A percentile compares a stretch with the other conserved stretches of the same genome.
Conservation (phyloP, 768 basidiomycete genomes). For the Lactarius sp. region DNA sequence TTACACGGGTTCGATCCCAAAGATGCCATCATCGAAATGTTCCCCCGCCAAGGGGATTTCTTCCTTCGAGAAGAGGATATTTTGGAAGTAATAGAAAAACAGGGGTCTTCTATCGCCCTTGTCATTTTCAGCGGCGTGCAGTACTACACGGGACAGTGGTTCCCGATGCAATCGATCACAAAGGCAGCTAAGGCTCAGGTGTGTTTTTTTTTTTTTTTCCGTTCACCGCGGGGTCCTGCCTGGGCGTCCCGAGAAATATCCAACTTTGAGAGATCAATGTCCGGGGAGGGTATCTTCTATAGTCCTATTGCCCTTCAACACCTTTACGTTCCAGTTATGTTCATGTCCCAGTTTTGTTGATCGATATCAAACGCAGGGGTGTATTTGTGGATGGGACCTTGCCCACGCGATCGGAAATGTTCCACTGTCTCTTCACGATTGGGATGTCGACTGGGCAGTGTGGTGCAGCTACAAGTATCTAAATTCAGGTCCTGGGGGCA, state of each 20-base stretch:
- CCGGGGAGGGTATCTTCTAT: conserved; percentile 14
- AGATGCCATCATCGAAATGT: conserved; percentile 70
- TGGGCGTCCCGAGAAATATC: background rate
- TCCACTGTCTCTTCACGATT: conserved; percentile 81
- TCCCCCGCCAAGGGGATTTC: conserved; percentile 79
- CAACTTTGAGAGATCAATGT: conserved; percentile 4
- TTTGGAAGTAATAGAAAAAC: conserved; percentile 60
- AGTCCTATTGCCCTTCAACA: conserved; percentile 19
- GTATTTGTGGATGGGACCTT: conserved; percentile 93
- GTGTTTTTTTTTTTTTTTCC: conserved; percentile 19
- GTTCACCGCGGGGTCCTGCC: background rate
- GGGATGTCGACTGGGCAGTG: conserved; percentile 95
- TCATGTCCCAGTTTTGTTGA: conserved; percentile 21
- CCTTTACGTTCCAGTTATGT: conserved; percentile 15
- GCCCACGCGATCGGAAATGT: conserved; percentile 97
- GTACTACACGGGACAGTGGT: conserved; percentile 95
- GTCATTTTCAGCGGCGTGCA: conserved; percentile 93
- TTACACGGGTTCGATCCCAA: conserved; percentile 74
- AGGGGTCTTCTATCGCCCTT: conserved; percentile 77
- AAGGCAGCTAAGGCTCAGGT: conserved; percentile 81
- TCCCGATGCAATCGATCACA: conserved; percentile 83
- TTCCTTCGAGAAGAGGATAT: conserved; percentile 88
- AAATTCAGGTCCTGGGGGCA: conserved; percentile 95
- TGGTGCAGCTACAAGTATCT: conserved; percentile 99
- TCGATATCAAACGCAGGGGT: conserved; percentile 54